Percentiles rank a stretch among this genome's conserved stretches.
Evolutionary conservation across 2,329 filamentous ascomycete species (phyloP).

Genomic region (Fusarium mangiferae): DNA sequence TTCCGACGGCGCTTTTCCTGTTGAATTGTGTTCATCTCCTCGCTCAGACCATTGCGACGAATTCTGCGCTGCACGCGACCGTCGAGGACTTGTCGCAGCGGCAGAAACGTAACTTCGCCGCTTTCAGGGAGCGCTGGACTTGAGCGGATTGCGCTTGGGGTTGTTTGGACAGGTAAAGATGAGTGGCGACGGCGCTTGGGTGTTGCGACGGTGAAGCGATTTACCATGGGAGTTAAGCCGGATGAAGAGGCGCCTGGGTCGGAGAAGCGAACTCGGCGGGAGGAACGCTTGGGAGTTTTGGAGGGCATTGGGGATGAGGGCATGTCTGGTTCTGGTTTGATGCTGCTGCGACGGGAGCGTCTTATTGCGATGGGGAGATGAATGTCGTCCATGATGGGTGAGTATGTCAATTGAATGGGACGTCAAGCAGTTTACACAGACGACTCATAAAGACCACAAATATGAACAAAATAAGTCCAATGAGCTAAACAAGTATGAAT

Average conservation of each 20-base stretch:
- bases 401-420: background rate
- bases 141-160: conserved; percentile 29
- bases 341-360: conserved; percentile 60
- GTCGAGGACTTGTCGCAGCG: conserved; percentile 64
- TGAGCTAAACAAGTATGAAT: background rate
- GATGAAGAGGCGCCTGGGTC: conserved; percentile 62
- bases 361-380: conserved; percentile 66
- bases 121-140: conserved; percentile 40
- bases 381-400: conserved; percentile 49
- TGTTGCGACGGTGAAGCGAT: conserved; percentile 58
- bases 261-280: conserved; percentile 67
- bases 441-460: background rate
- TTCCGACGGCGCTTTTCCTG: conserved; percentile 57
- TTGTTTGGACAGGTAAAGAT: conserved; percentile 53
- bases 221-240: conserved; percentile 69
- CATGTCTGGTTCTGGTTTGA: conserved; percentile 42
- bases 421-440: background rate
- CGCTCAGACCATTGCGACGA: conserved; percentile 65
- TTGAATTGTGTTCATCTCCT: conserved; percentile 65
- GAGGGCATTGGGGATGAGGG: conserved; percentile 26
- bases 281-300: conserved; percentile 45
- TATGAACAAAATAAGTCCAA: background rate
- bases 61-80: conserved; percentile 67
- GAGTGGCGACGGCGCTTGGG: conserved; percentile 56
- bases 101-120: conserved; percentile 55